Evolutionary conservation across 139 green algal species (phyloP), one percentile per base, ranked within the genome.

Genomic region (Chlamydomonas sphaeroides): DNA sequence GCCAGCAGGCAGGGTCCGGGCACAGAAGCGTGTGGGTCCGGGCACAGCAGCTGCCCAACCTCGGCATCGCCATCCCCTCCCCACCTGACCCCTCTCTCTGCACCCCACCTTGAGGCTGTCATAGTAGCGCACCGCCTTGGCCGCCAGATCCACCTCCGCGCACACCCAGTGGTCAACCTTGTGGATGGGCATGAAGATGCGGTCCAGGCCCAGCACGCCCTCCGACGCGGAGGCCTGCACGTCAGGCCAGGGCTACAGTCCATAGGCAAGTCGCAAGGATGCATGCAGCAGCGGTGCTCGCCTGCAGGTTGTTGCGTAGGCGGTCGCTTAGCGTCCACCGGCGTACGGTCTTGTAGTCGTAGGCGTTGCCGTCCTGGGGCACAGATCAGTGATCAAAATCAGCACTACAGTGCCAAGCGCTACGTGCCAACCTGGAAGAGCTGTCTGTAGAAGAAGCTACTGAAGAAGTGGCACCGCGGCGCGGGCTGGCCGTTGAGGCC

Each of bases 371-470:
- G 61, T 95, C 92, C 75, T 84, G 82, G 20, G n/a, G n/a, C n/a
- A n/a, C n/a, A n/a, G n/a, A n/a, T n/a, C n/a, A n/a, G n/a, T n/a
- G n/a, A n/a, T n/a, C n/a, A n/a, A n/a, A n/a, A n/a, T n/a, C n/a
- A n/a, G n/a, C n/a, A n/a, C n/a, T n/a, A n/a, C n/a, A n/a, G n/a
- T n/a, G n/a, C n/a, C n/a, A n/a, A n/a, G n/a, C n/a, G n/a, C n/a
- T n/a, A n/a, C n/a, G n/a, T n/a, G n/a, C n/a, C n/a, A n/a, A 85
- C 81, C 73, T 92, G 93, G 83, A 90, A 94, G 10, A 97, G 88
- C 79, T 97, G 96, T 89, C 93, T 93, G 57, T 89, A 49, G 73
- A 97, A 97, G 82, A 97, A 97, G 65, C 88, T 91, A 83, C 82
- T 93, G 88, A 96, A 96, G 84, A 96, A 97, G 83, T 97, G 93